Conservation (phyloP, 2,329 filamentous ascomycete genomes). For the Botrytis deweyae region DNA sequence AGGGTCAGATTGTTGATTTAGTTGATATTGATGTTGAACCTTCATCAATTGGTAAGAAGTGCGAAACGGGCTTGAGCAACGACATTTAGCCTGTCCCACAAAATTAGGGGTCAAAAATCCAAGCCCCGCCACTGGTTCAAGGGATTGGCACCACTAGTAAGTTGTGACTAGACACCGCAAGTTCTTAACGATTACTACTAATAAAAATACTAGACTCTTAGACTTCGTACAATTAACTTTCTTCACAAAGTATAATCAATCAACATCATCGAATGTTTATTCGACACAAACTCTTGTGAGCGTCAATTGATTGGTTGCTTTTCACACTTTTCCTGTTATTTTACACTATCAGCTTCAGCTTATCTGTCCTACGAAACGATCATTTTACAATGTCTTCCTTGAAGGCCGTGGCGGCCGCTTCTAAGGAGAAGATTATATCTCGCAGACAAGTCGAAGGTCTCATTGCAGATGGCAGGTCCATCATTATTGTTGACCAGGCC, state of each 20-base stretch:
- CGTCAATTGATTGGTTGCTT: conserved; percentile 11
- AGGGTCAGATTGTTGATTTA: not conserved
- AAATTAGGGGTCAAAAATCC: not conserved
- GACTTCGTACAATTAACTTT: not conserved
- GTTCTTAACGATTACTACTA: not conserved
- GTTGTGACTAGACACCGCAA: not conserved
- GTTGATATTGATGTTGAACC: not conserved
- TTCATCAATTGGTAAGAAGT: not conserved
- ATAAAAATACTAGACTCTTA: not conserved
- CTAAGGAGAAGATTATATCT: conserved; percentile 46
- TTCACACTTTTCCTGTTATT: not conserved
- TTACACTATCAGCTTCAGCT: not conserved
- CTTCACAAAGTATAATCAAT: not conserved
- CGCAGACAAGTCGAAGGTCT: conserved; percentile 72
- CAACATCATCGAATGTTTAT: not conserved
- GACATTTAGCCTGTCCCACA: not conserved
- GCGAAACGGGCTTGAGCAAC: not conserved
- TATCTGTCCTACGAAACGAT: not conserved
- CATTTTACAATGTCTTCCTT: conserved; percentile 18
- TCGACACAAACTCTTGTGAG: not conserved
- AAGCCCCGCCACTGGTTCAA: not conserved
- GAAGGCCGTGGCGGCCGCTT: conserved; percentile 17
- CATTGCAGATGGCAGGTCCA: conserved; percentile 76
- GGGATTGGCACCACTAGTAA: not conserved
- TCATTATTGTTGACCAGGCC: conserved; percentile 77